Conservation (phyloP, 2,329 filamentous ascomycete genomes). For the Fusarium sp. region DNA sequence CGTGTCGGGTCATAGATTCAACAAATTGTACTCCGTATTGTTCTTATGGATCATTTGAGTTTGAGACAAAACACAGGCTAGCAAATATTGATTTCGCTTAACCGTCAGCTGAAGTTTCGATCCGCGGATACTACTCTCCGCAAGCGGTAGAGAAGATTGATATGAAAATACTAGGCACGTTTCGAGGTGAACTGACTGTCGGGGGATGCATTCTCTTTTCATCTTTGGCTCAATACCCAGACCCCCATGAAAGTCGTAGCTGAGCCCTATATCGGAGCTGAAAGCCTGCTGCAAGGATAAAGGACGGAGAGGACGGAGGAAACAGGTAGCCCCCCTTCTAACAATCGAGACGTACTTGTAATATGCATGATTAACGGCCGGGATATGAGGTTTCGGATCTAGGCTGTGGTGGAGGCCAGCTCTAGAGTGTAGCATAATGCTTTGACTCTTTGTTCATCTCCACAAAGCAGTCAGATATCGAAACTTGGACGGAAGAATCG, state of each 20-base stretch:
- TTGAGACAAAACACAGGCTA: neutral
- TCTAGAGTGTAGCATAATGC: conserved; percentile 6
- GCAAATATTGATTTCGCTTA: conserved; percentile 16
- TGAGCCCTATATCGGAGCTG: neutral
- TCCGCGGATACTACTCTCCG: neutral
- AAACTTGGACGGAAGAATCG: neutral
- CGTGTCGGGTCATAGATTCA: too few relatives aligned
- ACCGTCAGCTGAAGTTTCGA: neutral
- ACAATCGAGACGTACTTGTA: neutral
- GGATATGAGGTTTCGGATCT: conserved; percentile 13
- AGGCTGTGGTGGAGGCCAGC: neutral
- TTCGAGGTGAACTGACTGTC: too few relatives aligned
- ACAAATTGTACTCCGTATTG: neutral
- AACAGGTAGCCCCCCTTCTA: neutral
- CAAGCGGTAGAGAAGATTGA: neutral
- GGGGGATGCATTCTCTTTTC: too few relatives aligned
- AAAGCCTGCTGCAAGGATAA: neutral
- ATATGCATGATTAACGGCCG: conserved; percentile 10
- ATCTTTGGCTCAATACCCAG: too few relatives aligned
- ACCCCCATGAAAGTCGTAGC: neutral
- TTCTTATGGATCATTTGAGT: conserved; percentile 3
- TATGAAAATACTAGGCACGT: neutral
- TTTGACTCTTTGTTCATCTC: neutral
- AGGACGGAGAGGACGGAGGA: too few relatives aligned
- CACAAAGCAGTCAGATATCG: conserved; percentile 9